Evolutionary conservation across 1,139 yeast species (phyloP), one percentile per base, ranked within the genome.

Genomic region (Citeromyces hawaiiensis): DNA sequence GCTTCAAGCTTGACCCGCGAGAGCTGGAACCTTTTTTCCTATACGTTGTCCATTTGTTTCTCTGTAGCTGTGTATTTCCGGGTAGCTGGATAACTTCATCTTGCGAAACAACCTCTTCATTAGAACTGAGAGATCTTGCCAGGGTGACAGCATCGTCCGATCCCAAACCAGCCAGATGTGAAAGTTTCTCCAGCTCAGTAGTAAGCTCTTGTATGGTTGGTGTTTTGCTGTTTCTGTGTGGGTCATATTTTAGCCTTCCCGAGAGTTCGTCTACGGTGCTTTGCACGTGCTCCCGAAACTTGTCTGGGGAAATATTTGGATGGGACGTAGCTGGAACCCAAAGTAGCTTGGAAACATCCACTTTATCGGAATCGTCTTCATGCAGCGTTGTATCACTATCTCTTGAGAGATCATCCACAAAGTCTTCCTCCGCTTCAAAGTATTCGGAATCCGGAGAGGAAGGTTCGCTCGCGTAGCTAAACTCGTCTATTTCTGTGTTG

Each of bases 321-420:
- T 91, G 98, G 38, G 86, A 70, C 46, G 76, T 78, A 1, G 97
- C 97, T 0, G 97, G 96, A 2, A 91, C 96, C 98, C 98, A 88
- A 39, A 87, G 61, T 13, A 78, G 57, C 40, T 66, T 63, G 29
- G 62, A 57, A 2, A 68, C 56, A 36, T 60, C 63, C 4, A 56
- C 39, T 13, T 7, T 16, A 39, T 21, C 16, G 38, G 13, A 14
- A 25, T 23, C 13, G 13, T 35, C 23, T 29, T 38, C 29, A 29
- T 8, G 15, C 40, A 38, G 13, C 38, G 21, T 19, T 19, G 21
- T 19, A 7, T 19, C 21, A 7, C 21, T 19, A 19, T 7, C 21
- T 19, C 21, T 19, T 4, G 21, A 19, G 21, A 19, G 21, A 19
- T 19, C 7, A 19, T 19, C 21, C 21, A 7, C 21, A 19, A 40